These are phyloP conservation scores for Trichoderma atroviride DNA, from an alignment of 2,329 filamentous ascomycete species.

Conservation along the genomic window DNA sequence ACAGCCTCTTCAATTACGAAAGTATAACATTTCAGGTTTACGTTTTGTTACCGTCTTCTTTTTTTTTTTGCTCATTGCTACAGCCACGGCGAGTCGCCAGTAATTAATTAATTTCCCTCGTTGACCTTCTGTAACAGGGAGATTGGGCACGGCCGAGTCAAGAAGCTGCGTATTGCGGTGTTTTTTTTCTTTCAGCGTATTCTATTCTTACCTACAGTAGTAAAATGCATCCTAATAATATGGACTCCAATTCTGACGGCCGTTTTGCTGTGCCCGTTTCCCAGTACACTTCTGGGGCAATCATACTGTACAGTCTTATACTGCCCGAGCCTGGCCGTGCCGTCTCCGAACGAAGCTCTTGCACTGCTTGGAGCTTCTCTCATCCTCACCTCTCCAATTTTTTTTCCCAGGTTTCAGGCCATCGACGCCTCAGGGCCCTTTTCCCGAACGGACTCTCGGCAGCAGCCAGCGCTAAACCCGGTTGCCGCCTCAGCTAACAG, in stretches of 20 bases:
- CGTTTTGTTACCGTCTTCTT: neutral
- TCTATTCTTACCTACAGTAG: too few relatives aligned
- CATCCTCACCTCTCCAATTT: neutral
- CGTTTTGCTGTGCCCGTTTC: neutral
- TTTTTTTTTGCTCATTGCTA: neutral
- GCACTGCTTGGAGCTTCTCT: neutral
- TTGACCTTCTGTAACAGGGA: conserved; percentile 14
- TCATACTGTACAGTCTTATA: neutral
- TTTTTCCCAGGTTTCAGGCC: neutral
- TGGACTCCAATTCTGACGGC: neutral
- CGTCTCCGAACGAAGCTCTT: too few relatives aligned
- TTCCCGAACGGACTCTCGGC: neutral
- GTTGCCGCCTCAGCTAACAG: neutral
- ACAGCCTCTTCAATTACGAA: neutral
- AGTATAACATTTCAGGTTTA: neutral
- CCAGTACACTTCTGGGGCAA: neutral
- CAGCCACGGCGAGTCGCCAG: neutral
- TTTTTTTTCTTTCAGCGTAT: neutral
- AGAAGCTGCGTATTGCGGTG: neutral
- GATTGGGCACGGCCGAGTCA: neutral
- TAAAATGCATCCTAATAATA: neutral
- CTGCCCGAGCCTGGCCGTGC: neutral
- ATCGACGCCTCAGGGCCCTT: neutral
- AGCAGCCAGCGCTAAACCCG: neutral
- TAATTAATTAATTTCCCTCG: neutral